Conservation (phyloP, 2,329 filamentous ascomycete species). For the Aspergillus ruber region DNA sequence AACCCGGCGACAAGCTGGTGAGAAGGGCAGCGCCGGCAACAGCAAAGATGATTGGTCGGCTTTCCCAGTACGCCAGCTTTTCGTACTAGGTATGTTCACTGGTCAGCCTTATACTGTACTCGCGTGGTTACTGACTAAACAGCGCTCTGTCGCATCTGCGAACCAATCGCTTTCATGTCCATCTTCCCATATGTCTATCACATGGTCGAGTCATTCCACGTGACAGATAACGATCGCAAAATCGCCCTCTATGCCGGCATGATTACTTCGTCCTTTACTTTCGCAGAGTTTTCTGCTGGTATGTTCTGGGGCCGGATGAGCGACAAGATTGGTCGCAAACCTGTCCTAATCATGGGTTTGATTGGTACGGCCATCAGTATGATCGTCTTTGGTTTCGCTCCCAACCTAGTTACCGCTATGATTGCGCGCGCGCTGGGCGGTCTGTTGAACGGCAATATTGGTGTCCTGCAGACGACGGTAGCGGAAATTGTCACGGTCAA, state of each 20-base stretch:
- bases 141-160: conserved; percentile 85
- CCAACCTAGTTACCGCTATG: conserved; percentile 73
- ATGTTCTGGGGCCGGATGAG: conserved; percentile 91
- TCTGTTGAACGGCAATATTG: conserved; percentile 91
- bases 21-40: background rate
- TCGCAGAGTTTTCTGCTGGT: conserved; percentile 89
- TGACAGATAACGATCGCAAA: conserved; percentile 68
- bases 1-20: conserved; percentile 23
- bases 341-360: conserved; percentile 82
- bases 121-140: conserved; percentile 9
- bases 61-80: conserved; percentile 55
- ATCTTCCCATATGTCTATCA: conserved; percentile 98
- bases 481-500: conserved; percentile 89
- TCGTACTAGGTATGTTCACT: conserved; percentile 37
- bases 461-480: conserved; percentile 89
- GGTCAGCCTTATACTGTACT: background rate
- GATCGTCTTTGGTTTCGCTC: conserved; percentile 83
- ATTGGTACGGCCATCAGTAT: conserved; percentile 89
- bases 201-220: conserved; percentile 89
- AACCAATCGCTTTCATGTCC: conserved; percentile 98
- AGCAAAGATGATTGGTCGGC: conserved; percentile 29
- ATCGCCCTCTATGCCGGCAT: conserved; percentile 92
- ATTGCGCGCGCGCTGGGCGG: conserved; percentile 84
- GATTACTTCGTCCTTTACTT: conserved; percentile 92
- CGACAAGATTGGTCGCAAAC: conserved; percentile 86